These are phyloP conservation scores for Chionographis japonica DNA, from an alignment of 106 monocot species.

Conservation along the genomic window DNA sequence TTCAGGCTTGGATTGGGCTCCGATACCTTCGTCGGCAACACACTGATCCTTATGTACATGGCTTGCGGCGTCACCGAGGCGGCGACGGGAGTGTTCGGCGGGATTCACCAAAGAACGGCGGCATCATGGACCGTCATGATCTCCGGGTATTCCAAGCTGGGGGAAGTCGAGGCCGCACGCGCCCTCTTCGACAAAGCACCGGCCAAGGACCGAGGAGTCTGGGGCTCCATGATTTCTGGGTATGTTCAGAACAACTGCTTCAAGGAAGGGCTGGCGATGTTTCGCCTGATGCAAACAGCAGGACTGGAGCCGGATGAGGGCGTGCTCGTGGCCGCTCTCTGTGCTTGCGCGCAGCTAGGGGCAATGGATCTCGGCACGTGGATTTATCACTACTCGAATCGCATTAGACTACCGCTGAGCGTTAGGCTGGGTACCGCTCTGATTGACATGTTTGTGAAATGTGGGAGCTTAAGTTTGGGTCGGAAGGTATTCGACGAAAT, in stretches of 20 bases:
- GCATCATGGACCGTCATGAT: conserved; percentile 40
- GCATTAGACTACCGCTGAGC: conserved; percentile 2
- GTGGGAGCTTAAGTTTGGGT: conserved; percentile 26
- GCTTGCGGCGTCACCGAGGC: neutral
- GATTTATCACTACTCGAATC: conserved; percentile 23
- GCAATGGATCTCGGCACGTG: conserved; percentile 32
- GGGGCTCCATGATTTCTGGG: conserved; percentile 44
- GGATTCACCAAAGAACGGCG: conserved; percentile 6
- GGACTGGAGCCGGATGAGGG: conserved; percentile 32
- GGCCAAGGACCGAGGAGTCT: conserved; percentile 25
- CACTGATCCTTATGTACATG: conserved; percentile 28
- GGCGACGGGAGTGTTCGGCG: conserved; percentile 27
- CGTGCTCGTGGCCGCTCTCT: conserved; percentile 26
- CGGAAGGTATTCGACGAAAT: conserved; percentile 20
- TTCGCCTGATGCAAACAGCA: conserved; percentile 34
- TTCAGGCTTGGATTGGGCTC: conserved; percentile 28
- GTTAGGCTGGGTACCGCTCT: conserved; percentile 42
- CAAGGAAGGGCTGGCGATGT: conserved; percentile 36
- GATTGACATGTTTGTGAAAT: conserved; percentile 52
- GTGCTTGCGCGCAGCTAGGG: conserved; percentile 39
- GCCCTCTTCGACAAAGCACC: conserved; percentile 34
- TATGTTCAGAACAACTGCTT: conserved; percentile 49
- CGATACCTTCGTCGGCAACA: conserved; percentile 28
- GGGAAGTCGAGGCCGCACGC: conserved; percentile 25
- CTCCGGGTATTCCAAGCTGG: conserved; percentile 34